phyloP scores from a whole-genome alignment of 257 asterid species.

The Solanum dulcamara region DNA sequence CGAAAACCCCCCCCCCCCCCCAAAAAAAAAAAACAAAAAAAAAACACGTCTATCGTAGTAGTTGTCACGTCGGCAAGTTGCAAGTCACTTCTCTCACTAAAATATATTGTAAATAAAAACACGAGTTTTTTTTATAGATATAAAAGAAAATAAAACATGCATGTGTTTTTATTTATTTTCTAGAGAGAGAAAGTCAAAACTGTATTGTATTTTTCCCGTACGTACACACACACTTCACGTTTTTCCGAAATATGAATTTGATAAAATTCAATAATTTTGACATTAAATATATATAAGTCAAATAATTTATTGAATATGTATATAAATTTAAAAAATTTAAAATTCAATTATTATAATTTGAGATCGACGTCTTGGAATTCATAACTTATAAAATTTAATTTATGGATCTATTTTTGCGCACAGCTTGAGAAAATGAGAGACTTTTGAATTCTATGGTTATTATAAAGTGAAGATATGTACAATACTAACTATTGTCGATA shows the following conservation, averaged over 20 bases:
- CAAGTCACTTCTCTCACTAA: background rate
- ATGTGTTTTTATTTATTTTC: background rate
- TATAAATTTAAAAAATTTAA: too few relatives aligned
- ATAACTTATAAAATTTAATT: background rate
- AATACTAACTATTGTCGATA: too few relatives aligned
- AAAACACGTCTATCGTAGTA: background rate
- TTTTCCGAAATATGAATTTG: background rate
- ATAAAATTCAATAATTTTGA: background rate
- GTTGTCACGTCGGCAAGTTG: background rate
- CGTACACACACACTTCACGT: background rate
- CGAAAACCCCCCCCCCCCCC: too few relatives aligned
- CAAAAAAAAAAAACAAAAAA: background rate
- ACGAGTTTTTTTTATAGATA: too few relatives aligned
- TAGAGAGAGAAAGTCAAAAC: constrained; percentile 5
- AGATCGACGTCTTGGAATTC: background rate
- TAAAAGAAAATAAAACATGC: constrained; percentile 8
- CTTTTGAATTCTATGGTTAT: background rate
- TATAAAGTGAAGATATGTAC: too few relatives aligned
- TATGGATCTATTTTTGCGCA: background rate
- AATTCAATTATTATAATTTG: background rate
- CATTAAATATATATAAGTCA: too few relatives aligned
- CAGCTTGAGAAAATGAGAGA: background rate
- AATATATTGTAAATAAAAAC: background rate
- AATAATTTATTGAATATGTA: too few relatives aligned
- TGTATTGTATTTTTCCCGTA: background rate